Conservation (phyloP, 2,329 filamentous ascomycete species). For the Bimuria novae-zelandiae region DNA sequence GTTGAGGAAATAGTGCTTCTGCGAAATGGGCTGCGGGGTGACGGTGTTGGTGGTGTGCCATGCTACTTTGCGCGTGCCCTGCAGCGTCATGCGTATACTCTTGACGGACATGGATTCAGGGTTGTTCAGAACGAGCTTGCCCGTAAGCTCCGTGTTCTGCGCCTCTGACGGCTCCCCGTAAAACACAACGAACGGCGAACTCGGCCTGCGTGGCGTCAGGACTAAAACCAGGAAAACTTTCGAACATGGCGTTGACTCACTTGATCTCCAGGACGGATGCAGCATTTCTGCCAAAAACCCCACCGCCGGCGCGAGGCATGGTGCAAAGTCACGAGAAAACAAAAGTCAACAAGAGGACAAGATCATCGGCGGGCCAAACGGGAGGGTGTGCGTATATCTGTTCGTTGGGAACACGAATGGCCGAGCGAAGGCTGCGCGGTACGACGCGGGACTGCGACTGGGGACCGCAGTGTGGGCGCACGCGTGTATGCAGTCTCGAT, state of each 20-base stretch:
- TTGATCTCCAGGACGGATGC: constrained; percentile 50
- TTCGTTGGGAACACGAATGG: constrained; percentile 4
- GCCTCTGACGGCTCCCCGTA: constrained; percentile 54
- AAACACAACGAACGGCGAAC: constrained; percentile 56
- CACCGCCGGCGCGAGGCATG: constrained; percentile 41
- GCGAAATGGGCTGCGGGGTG: constrained; percentile 49
- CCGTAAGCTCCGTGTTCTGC: constrained; percentile 50
- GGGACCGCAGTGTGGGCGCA: neutral
- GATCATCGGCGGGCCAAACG: constrained; percentile 2
- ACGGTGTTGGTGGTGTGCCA: constrained; percentile 46
- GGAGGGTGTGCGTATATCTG: neutral
- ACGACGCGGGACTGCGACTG: neutral
- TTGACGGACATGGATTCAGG: constrained; percentile 54
- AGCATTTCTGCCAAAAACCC: constrained; percentile 42
- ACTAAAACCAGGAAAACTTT: neutral
- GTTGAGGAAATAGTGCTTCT: constrained; percentile 54
- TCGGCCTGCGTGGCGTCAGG: constrained; percentile 41
- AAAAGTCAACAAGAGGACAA: constrained; percentile 14
- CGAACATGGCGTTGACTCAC: constrained; percentile 29
- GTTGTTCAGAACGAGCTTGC: constrained; percentile 53
- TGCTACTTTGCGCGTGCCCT: constrained; percentile 55
- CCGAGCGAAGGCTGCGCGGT: neutral
- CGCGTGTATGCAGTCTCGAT: neutral
- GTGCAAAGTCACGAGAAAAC: constrained; percentile 19
- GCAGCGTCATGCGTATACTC: constrained; percentile 52